phyloP scores from a whole-genome alignment of 2,329 filamentous ascomycete species.

The Aaosphaeria pasadenensis region DNA sequence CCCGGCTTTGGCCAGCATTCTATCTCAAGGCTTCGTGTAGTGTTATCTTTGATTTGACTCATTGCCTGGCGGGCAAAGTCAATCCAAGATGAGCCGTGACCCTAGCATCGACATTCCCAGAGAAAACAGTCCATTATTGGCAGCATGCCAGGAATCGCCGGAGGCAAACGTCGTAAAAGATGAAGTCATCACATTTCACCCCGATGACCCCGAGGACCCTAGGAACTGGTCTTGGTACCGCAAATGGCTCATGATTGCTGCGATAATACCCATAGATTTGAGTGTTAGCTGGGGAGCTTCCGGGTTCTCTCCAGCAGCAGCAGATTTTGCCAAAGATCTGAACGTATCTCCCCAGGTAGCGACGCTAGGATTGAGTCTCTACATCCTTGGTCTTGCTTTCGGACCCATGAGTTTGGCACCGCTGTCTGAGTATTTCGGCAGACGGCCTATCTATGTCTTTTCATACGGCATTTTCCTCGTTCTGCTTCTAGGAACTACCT shows the following conservation, averaged over 20 bases:
- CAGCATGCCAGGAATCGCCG: no score
- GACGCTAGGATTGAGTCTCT: constrained; percentile 46
- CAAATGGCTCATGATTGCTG: constrained; percentile 36
- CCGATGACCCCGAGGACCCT: constrained; percentile 27
- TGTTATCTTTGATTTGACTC: no score
- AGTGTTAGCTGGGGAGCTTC: constrained; percentile 45
- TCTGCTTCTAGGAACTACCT: constrained; percentile 43
- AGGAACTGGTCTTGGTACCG: constrained; percentile 30
- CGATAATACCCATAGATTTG: constrained; percentile 35
- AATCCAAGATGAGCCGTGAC: no score
- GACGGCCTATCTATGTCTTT: constrained; percentile 43
- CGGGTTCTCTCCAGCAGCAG: constrained; percentile 45
- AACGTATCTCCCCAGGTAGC: constrained; percentile 40
- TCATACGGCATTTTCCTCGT: constrained; percentile 44
- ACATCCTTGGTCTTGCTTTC: constrained; percentile 47
- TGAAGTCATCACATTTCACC: constrained; percentile 8
- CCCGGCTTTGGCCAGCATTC: no score
- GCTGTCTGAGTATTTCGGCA: constrained; percentile 40
- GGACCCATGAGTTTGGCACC: constrained; percentile 36
- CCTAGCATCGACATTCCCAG: no score
- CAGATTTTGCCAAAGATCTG: constrained; percentile 44
- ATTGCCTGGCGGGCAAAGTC: no score
- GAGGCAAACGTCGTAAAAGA: neutral
- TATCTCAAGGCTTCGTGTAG: no score
- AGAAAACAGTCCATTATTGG: no score